Percentiles rank a stretch among this genome's conserved stretches.
Evolutionary conservation across 192 early-diverging fungal species (phyloP).

Genomic region (Spizellomyces sp.): DNA sequence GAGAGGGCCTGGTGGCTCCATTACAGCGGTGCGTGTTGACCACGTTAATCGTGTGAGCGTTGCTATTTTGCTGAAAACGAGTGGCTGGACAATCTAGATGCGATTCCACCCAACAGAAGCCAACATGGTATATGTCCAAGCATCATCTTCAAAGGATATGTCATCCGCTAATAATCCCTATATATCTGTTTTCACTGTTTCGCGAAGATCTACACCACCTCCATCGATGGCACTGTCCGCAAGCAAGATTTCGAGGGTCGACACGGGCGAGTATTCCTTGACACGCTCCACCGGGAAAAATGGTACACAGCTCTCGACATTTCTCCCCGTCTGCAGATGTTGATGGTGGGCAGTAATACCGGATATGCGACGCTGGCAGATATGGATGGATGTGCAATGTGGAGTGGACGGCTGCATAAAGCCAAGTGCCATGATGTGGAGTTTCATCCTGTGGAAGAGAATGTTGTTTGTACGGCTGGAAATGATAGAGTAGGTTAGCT

Average conservation of each 20-base stretch:
- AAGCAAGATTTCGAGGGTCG: slow-evolving; percentile 10
- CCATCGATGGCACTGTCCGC: slow-evolving; percentile 6
- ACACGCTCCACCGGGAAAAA: not conserved
- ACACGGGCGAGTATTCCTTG: slow-evolving; percentile 2
- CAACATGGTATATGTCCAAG: not conserved
- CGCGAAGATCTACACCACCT: slow-evolving; percentile 6
- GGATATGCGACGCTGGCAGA: not conserved
- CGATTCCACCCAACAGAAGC: slow-evolving; percentile 10
- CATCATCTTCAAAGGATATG: too few relatives aligned
- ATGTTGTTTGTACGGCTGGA: slow-evolving; percentile 4
- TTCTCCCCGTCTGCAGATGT: not conserved
- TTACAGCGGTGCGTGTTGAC: not conserved
- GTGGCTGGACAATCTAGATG: not conserved
- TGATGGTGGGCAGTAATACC: slow-evolving; percentile 6
- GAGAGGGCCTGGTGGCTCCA: not conserved
- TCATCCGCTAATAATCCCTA: too few relatives aligned
- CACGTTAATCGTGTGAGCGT: not conserved
- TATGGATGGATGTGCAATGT: not conserved
- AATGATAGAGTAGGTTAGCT: slow-evolving; percentile 3
- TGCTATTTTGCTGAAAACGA: not conserved
- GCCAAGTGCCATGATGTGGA: slow-evolving; percentile 15
- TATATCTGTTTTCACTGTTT: too few relatives aligned
- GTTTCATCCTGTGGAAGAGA: slow-evolving; percentile 7
- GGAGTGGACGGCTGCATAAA: slow-evolving; percentile 16
- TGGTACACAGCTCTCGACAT: slow-evolving; percentile 11